phyloP scores from a whole-genome alignment of 2,329 filamentous ascomycete genomes.

The Pestalotiopsis fici region DNA sequence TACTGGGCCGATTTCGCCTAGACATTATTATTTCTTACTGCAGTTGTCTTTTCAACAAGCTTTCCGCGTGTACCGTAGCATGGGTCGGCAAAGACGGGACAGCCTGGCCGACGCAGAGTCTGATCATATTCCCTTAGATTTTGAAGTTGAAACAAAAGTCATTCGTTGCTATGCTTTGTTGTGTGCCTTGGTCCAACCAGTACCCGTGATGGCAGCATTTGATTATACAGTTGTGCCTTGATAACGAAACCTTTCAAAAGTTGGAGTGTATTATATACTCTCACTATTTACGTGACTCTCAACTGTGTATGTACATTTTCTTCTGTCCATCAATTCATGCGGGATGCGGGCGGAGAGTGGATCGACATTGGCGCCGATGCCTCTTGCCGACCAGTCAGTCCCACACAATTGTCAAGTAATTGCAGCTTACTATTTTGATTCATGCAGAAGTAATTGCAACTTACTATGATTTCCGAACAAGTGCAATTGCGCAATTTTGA shows the following conservation, averaged over 20 bases:
- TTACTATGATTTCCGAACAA: not conserved
- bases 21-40: not conserved
- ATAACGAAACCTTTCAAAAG: no score
- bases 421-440: not conserved
- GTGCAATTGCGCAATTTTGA: not conserved
- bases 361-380: not conserved
- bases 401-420: not conserved
- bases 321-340: not conserved
- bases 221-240: not conserved
- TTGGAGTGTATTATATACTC: no score
- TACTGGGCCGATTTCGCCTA: not conserved
- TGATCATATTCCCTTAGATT: not conserved
- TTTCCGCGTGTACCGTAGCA: not conserved
- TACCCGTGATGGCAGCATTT: not conserved
- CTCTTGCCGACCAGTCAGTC: not conserved
- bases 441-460: not conserved
- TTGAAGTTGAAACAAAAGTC: not conserved
- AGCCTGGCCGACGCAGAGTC: not conserved
- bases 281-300: not conserved
- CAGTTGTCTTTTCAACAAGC: not conserved
- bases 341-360: not conserved
- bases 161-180: not conserved
- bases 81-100: not conserved
- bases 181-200: not conserved
- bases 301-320: not conserved